Conservation (phyloP, 768 basidiomycete genomes). For the Mycena venus region DNA sequence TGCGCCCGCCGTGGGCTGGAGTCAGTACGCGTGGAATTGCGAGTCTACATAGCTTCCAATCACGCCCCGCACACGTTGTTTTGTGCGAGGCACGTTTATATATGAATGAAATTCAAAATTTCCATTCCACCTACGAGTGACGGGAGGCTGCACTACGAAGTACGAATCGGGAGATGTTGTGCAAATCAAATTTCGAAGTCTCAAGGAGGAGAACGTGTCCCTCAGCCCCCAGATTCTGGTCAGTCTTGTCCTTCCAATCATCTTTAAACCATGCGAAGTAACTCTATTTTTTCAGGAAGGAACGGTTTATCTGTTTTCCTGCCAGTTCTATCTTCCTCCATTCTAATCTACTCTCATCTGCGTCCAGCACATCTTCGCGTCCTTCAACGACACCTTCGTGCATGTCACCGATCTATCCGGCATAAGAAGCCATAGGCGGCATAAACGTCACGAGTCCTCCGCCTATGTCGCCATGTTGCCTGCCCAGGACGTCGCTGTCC, state of each 20-base stretch:
- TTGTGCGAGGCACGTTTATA: too few species aligned
- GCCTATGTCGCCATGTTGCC: constrained; percentile 98
- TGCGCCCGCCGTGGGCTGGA: too few species aligned
- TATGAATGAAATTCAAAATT: too few species aligned
- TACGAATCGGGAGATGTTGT: too few species aligned
- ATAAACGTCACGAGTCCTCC: constrained; percentile 99
- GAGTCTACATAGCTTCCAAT: too few species aligned
- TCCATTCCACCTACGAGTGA: too few species aligned
- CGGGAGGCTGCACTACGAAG: too few species aligned
- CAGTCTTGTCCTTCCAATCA: constrained; percentile 65
- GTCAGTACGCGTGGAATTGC: too few species aligned
- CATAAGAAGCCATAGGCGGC: constrained; percentile 98
- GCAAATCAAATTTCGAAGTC: too few species aligned
- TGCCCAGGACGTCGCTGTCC: constrained; percentile 94
- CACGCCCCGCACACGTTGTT: too few species aligned
- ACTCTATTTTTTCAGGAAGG: not conserved
- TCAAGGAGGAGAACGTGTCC: constrained; percentile 86
- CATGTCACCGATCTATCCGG: constrained; percentile 99
- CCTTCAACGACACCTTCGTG: constrained; percentile 99
- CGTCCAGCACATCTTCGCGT: constrained; percentile 90
- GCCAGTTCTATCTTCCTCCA: not conserved
- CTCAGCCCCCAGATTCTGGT: constrained; percentile 96
- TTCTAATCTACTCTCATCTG: not conserved
- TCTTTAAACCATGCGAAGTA: not conserved
- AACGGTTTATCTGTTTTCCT: constrained; percentile 73